Evolutionary conservation across 352 stramenopile species (phyloP), one percentile per base, ranked within the genome.

Genomic region (Hyphochytrium catenoides): DNA sequence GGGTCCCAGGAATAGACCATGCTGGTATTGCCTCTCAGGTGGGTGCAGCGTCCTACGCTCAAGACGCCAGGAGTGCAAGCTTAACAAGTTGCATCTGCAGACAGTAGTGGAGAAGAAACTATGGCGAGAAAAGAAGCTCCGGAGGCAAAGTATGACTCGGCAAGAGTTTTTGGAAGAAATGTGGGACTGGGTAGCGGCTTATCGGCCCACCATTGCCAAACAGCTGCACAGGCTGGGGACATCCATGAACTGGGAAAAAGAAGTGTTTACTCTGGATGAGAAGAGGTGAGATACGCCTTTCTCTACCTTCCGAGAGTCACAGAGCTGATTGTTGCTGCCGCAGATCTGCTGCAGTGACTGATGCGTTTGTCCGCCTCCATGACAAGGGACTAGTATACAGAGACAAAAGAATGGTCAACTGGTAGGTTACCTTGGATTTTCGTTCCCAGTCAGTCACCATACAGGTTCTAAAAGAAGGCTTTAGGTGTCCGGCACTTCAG

Each of bases 81-180:
- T n/a, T n/a, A n/a, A n/a, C n/a, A n/a, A n/a, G n/a, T n/a, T n/a
- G n/a, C n/a, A 44, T 16, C 20, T 31, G 14, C 31, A 39, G 65
- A 91, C 74, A 30, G 90, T 99, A 0, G 93, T 99, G 3, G 93
- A 99, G 63, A 93, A 94, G 49, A 92, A 95, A 56, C 62, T 99
- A 23, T 71, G 78, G 44, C 95, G 95, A 54, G 82, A 96, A 43
- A 50, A 72, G 27, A 70, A 72, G 5, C 46, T 77, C 18, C 74
- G 59, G 6, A 62, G 72, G 32, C 84, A 97, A 51, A 88, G 98
- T 46, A 60, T 99, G 19, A 91, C 91, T 3, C 71, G 92, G 26
- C 84, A 96, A 26, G 73, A 77, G 36, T 99, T 99, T 49, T 58
- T 98, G 11, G 56, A 93, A 35, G 74, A 79, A 40, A 73, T 94